Conservation (phyloP, 257 asterid species). For the Solanum infundibuliforme region DNA sequence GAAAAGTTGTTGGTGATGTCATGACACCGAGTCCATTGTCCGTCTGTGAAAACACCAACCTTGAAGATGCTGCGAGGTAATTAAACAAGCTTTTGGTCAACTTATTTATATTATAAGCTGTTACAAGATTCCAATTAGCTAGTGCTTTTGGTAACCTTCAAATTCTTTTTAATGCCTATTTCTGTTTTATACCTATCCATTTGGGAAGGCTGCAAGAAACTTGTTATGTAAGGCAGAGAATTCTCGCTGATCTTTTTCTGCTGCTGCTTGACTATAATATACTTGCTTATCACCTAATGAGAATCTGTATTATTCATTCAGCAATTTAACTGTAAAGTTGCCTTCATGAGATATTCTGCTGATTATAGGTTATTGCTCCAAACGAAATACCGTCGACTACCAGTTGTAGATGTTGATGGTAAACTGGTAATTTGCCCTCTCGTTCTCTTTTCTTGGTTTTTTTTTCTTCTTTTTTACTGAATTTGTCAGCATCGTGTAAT, state of each 20-base stretch:
- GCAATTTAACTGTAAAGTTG: not conserved
- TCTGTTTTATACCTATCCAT: not conserved
- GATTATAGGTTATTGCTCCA: slow-evolving; percentile 58
- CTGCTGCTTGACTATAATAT: not conserved
- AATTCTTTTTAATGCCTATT: not conserved
- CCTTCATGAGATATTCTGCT: not conserved
- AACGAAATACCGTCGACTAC: slow-evolving; percentile 79
- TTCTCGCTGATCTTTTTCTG: not conserved
- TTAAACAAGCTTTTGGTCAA: not conserved
- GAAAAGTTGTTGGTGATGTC: slow-evolving; percentile 80
- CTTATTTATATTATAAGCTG: not conserved
- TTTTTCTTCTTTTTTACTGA: not conserved
- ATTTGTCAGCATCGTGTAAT: not conserved
- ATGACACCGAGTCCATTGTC: slow-evolving; percentile 75
- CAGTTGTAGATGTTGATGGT: slow-evolving; percentile 78
- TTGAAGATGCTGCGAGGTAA: slow-evolving; percentile 88
- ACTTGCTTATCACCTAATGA: not conserved
- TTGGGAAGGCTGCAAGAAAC: not conserved
- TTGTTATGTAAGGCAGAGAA: not conserved
- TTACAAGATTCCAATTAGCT: not conserved
- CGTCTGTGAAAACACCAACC: slow-evolving; percentile 66
- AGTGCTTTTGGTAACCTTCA: not conserved
- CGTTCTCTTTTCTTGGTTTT: not conserved
- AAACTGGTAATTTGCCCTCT: slow-evolving; percentile 47
- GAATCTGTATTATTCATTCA: not conserved